A percentile compares a stretch with the other conserved stretches of the same genome.
These are phyloP conservation scores for Calocera cornea DNA, from an alignment of 768 basidiomycete species.

Conservation along the genomic window DNA sequence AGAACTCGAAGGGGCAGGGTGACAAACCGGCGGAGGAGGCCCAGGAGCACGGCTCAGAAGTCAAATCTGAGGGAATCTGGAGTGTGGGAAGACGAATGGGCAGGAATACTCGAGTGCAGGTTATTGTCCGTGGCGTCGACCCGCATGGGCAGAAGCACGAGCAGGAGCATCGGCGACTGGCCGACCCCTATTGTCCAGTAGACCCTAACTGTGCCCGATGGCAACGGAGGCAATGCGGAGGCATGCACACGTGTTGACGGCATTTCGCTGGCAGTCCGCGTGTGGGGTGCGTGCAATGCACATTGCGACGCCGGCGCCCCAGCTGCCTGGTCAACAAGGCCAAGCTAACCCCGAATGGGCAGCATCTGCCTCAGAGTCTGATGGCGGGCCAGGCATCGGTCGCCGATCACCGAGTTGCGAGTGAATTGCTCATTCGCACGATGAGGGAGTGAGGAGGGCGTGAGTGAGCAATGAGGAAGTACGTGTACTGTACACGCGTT, in stretches of 20 bases:
- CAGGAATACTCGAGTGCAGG: neutral
- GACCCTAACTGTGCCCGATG: neutral
- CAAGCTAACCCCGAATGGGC: neutral
- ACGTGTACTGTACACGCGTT: neutral
- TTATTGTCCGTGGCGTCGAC: neutral
- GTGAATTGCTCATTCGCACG: neutral
- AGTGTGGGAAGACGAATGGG: neutral
- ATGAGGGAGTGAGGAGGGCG: neutral
- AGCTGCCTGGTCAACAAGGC: neutral
- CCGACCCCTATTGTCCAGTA: neutral
- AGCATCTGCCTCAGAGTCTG: neutral
- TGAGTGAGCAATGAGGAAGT: neutral
- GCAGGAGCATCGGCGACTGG: neutral
- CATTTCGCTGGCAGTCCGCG: neutral
- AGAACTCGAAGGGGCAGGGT: neutral
- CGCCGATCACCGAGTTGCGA: neutral
- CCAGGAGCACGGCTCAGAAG: too few species aligned
- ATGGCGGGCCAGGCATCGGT: neutral
- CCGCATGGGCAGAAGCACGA: neutral
- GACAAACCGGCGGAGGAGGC: neutral
- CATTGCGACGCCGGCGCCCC: slow-evolving; percentile 1
- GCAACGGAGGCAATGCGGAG: neutral
- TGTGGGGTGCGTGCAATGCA: neutral
- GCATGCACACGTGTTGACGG: neutral
- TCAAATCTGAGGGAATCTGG: neutral